Percentiles rank a stretch among this genome's conserved stretches.
Conservation (phyloP, 805 yeast species). For the Metschnikowia matae region DNA sequence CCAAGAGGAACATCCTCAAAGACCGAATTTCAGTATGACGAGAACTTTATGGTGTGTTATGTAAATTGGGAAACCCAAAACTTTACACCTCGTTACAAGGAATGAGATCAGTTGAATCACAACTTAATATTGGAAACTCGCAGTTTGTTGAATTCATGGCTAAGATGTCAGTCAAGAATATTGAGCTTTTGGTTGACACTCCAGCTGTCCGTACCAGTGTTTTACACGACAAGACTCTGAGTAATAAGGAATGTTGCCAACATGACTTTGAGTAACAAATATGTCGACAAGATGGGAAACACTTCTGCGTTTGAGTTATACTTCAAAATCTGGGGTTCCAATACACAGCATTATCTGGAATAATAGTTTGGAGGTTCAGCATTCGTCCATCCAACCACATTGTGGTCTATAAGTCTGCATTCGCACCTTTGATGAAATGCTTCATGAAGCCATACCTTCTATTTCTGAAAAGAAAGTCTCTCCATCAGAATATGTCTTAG, state of each 20-base stretch:
- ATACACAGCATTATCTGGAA: not conserved
- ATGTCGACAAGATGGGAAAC: no score
- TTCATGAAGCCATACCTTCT: not conserved
- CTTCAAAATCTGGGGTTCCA: not conserved
- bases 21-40: constrained; percentile 27
- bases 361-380: not conserved
- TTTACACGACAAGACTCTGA: constrained; percentile 45
- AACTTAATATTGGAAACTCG: constrained; percentile 44
- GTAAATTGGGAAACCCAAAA: constrained; percentile 56
- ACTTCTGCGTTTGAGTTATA: not conserved
- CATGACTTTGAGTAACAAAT: no score
- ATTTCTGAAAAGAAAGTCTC: no score
- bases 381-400: not conserved
- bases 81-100: constrained; percentile 53
- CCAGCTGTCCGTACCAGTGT: constrained; percentile 59
- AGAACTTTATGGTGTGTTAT: constrained; percentile 45
- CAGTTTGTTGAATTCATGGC: constrained; percentile 72
- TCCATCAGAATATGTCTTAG: no score
- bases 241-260: no score
- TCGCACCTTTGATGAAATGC: not conserved
- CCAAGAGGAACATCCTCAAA: constrained; percentile 11
- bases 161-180: constrained; percentile 54
- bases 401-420: not conserved
- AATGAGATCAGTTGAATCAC: constrained; percentile 41
- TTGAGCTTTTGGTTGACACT: constrained; percentile 39